Base-by-base conservation (phyloP, 306 rosid species). In the Sphenostylis stenocarpa region DNA sequence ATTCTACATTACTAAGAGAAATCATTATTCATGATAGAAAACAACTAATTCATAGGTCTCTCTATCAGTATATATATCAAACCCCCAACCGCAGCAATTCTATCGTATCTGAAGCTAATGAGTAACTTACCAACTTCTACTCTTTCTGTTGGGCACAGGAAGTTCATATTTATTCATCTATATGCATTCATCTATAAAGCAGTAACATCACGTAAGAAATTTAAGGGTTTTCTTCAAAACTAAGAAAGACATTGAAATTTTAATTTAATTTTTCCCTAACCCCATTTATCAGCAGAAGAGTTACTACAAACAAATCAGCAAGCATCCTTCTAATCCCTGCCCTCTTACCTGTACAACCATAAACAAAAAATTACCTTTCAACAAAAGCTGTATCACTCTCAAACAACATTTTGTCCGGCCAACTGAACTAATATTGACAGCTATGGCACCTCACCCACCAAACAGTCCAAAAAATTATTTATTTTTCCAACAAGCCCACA, bases 371-470 rank as follows among this genome's bases (percentile, higher is more conserved):
- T 61, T 64, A 75, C 12, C 9, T 38, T 39, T 38, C 2, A 33
- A 53, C 14, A 4, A 33, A 65, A 51, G 11, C 33, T 11, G 8
- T 21, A n/a, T 31, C 49, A 74, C 26, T 44, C 7, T 43, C 53
- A 61, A 39, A 11, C 14, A 9, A 68, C 48, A 74, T 13, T 17
- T 16, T 26, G 28, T 19, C 38, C 67, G 24, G 24, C 63, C 81
- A 85, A 67, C 69, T 4, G 10, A 75, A 15, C 33, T 45, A 77
- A 68, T 14, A 49, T 31, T 0, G 16, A 73, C 24, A 49, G 67
- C 47, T 20, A 56, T 16, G 1, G 12, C 4, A 20, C 3, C 9
- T 38, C 48, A 41, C 20, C 8, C 3, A 0, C 1, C 47, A 66
- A 71, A 9, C 61, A 28, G 44, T 47, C 28, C 56, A 68, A 67